These are phyloP conservation scores for Coccomyxa sp. DNA, from an alignment of 139 green algal species.

Conservation along the genomic window DNA sequence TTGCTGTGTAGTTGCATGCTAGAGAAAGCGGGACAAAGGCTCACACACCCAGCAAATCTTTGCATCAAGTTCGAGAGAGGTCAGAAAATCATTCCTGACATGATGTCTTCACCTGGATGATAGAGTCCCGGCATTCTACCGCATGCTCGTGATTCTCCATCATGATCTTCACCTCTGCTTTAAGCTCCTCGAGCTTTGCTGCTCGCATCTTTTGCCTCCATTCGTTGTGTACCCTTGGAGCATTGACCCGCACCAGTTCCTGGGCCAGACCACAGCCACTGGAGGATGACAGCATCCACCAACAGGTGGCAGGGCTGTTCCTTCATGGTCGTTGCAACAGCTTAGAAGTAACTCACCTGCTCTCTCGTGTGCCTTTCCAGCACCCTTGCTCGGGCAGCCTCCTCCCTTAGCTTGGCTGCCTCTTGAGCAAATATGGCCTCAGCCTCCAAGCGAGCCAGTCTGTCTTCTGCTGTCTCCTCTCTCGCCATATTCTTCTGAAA, in stretches of 20 bases:
- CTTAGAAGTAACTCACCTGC: background rate
- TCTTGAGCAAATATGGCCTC: conserved; percentile 57
- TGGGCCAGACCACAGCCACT: conserved; percentile 34
- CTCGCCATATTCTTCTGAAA: conserved; percentile 19
- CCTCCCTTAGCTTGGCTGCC: conserved; percentile 25
- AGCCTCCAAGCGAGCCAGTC: conserved; percentile 49
- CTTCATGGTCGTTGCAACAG: background rate
- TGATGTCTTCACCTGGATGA: conserved; percentile 60
- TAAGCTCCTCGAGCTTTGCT: conserved; percentile 82
- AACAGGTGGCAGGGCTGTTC: background rate
- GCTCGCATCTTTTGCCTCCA: conserved; percentile 85
- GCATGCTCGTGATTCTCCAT: conserved; percentile 72
- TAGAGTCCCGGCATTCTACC: conserved; percentile 78
- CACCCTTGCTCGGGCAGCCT: conserved; percentile 34
- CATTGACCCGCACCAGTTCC: conserved; percentile 64
- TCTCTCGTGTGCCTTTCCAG: conserved; percentile 1
- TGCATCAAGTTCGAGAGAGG: too few relatives aligned
- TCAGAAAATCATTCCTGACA: too few relatives aligned
- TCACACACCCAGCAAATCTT: too few relatives aligned
- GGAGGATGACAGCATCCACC: background rate
- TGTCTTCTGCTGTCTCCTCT: conserved; percentile 54
- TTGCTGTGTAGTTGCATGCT: too few relatives aligned
- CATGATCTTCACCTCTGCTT: conserved; percentile 73
- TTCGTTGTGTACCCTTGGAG: conserved; percentile 82
- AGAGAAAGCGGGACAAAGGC: too few relatives aligned